Base-by-base conservation (phyloP, 1,284 basidiomycete genomes). In the Ceratobasidium sp. region DNA sequence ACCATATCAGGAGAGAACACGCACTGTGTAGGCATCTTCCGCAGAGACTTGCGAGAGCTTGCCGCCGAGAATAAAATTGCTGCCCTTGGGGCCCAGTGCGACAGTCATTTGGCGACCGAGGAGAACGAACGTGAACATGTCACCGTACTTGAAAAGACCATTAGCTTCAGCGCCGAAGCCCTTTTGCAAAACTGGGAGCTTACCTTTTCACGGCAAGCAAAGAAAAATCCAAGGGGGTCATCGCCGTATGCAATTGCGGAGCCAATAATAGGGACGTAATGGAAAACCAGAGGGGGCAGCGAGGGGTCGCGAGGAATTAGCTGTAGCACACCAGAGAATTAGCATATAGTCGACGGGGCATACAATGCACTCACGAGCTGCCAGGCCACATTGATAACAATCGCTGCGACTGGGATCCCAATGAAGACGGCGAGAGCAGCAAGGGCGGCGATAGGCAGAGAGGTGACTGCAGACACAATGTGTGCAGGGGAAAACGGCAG, bases 41-140 rank as follows among this genome's bases (percentile, higher is more conserved):
- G 98, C 98, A 54, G 93, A 97, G 75, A 99, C 92, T 56, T 96
- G 91, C 1, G 91, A 91, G 54, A 95, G 90, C 84, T 97, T 97
- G 54, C 97, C 98, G 76, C 98, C 97, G 41, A 99, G 89, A 75
- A 99, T 87, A 78, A 99, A 92, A 85, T 99, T 97, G 83, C 94
- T 97, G 31, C 98, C 98, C 82, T 94, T 94, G 50, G 95, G 87
- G 47, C 97, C 95, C 31, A 99, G 88, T 0, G 96, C 93, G 73
- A 97, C 97, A 0, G 97, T 99, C 78, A 99, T 90, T 73, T 90
- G 90, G 75, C 95, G 90, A 56, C 97, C 97, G 56, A 99, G 85
- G 9, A 99, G 86, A 60, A 96, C 86, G 82, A 97, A 98, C 0
- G 97, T 98, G 85, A 99, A 99, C n/a, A 98, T 91, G 71, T 90